Percentiles rank a stretch among this genome's conserved stretches.
These are phyloP conservation scores for Citrullus mucosospermus DNA, from an alignment of 306 rosid species.

Conservation along the genomic window DNA sequence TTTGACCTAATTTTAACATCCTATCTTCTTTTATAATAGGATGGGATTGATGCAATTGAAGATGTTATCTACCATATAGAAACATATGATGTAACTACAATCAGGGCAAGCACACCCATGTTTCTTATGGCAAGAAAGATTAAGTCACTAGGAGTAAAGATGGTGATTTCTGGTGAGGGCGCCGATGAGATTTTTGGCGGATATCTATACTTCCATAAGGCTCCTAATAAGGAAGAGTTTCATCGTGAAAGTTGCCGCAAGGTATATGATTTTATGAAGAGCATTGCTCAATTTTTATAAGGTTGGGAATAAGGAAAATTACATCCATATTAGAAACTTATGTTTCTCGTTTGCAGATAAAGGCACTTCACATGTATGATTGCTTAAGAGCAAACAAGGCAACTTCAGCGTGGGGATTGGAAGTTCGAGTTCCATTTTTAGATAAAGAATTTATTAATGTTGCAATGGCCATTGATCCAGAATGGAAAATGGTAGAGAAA, in stretches of 20 bases:
- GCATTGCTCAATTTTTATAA: background rate
- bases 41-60: constrained; percentile 93
- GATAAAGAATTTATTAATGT: constrained; percentile 68
- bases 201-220: constrained; percentile 91
- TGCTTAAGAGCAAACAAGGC: constrained; percentile 87
- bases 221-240: constrained; percentile 94
- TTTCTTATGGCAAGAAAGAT: constrained; percentile 91
- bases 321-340: background rate
- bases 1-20: background rate
- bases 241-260: constrained; percentile 89
- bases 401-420: constrained; percentile 92
- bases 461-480: constrained; percentile 87
- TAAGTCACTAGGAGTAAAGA: constrained; percentile 88
- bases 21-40: constrained; percentile 26
- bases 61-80: constrained; percentile 89
- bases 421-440: constrained; percentile 87
- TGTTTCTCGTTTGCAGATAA: constrained; percentile 41
- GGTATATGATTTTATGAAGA: constrained; percentile 25
- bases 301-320: background rate
- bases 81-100: constrained; percentile 89
- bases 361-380: constrained; percentile 82
- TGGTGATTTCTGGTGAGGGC: constrained; percentile 97
- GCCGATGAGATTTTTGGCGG: constrained; percentile 97
- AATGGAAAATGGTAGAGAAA: constrained; percentile 50
- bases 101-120: constrained; percentile 98